Evolutionary conservation across 225 moss, liverwort and hornwort species (phyloP).

Genomic region (Climacium dendroides): DNA sequence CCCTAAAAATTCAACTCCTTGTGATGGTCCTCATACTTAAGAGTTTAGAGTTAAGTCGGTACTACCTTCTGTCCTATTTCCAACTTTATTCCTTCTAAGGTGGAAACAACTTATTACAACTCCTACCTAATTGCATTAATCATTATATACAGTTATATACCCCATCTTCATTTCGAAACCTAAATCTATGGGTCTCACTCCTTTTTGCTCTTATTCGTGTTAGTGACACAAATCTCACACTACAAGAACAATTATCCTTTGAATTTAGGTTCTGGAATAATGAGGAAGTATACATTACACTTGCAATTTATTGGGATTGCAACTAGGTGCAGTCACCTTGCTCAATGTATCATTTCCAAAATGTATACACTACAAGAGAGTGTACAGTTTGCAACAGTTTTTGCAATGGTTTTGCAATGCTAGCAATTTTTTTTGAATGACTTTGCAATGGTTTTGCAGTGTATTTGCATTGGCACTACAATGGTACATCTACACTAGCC

Average conservation of each 20-base stretch:
- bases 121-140: neutral
- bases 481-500: too few relatives aligned
- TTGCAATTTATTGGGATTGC: neutral
- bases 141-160: too few relatives aligned
- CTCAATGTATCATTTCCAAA: neutral
- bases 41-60: neutral
- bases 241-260: neutral
- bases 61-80: neutral
- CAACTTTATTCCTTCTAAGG: neutral
- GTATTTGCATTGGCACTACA: too few relatives aligned
- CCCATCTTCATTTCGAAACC: neutral
- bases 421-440: too few relatives aligned
- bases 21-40: rapidly evolving
- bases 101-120: neutral
- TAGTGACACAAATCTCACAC: neutral
- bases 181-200: neutral
- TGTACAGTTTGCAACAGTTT: too few relatives aligned
- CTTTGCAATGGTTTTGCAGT: too few relatives aligned
- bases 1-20: neutral
- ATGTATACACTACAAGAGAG: too few relatives aligned
- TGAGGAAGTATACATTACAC: neutral
- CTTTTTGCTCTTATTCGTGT: neutral
- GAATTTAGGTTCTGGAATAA: neutral
- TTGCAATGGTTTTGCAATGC: too few relatives aligned
- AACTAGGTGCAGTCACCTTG: too few relatives aligned